Evolutionary conservation across 1,284 basidiomycete genomes (phyloP).

Genomic region (Coniferiporia weirii): DNA sequence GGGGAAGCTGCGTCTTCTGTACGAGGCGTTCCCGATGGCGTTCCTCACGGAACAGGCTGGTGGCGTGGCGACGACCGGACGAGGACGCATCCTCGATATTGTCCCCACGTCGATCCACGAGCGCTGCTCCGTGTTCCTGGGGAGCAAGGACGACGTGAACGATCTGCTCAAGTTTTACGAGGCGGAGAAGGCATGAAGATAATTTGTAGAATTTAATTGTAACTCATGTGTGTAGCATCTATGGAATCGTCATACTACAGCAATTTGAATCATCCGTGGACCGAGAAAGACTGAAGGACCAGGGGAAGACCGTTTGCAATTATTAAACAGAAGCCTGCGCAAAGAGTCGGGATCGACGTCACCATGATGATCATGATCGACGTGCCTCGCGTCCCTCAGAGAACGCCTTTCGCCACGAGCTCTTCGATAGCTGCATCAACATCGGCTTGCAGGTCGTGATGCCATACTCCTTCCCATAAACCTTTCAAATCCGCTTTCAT

Average conservation of each 20-base stretch:
- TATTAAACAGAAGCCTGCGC: neutral
- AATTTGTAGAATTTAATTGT: neutral
- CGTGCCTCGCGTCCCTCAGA: neutral
- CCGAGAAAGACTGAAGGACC: too few relatives aligned
- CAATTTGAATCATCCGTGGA: too few relatives aligned
- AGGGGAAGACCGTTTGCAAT: neutral
- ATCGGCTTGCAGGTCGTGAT: conserved; percentile 39
- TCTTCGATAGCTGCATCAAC: conserved; percentile 25
- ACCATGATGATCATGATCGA: neutral
- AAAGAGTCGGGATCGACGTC: neutral
- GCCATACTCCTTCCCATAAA: conserved; percentile 46
- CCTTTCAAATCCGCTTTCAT: conserved; percentile 31
- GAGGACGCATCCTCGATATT: conserved; percentile 88
- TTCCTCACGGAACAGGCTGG: conserved; percentile 95
- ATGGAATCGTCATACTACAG: neutral
- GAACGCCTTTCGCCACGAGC: conserved; percentile 17
- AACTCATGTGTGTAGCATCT: neutral
- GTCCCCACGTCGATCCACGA: conserved; percentile 88
- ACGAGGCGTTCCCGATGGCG: conserved; percentile 99
- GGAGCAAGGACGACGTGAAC: conserved; percentile 89
- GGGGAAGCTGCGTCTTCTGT: conserved; percentile 92
- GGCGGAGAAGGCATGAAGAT: neutral
- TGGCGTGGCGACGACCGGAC: conserved; percentile 93
- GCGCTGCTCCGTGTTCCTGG: conserved; percentile 91
- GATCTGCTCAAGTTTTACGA: conserved; percentile 84